Evolutionary conservation across 768 basidiomycete species (phyloP).

Genomic region (Pisolithus microcarpus): DNA sequence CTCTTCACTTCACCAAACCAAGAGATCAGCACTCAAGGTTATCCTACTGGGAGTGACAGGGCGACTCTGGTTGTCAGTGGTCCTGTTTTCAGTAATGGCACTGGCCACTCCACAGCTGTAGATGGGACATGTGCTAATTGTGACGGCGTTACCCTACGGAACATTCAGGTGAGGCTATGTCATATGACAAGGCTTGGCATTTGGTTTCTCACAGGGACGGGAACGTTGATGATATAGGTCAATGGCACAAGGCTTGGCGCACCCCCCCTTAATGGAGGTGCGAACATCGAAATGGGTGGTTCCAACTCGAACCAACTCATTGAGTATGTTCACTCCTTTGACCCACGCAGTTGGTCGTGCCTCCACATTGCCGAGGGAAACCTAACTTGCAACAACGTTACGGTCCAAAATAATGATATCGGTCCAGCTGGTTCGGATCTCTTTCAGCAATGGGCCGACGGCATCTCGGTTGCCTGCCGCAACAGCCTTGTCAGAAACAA

Average conservation of each 20-base stretch:
- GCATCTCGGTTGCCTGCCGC: slow-evolving; percentile 66
- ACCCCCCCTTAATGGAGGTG: slow-evolving; percentile 51
- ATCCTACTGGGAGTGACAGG: slow-evolving; percentile 59
- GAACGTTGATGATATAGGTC: slow-evolving; percentile 38
- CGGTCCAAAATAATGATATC: slow-evolving; percentile 76
- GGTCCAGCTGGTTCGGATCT: slow-evolving; percentile 65
- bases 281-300: slow-evolving; percentile 84
- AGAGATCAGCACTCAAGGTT: slow-evolving; percentile 76
- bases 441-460: slow-evolving; percentile 76
- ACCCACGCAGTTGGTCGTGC: slow-evolving; percentile 80
- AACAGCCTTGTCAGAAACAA: slow-evolving; percentile 61
- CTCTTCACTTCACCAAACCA: slow-evolving; percentile 60
- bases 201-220: neutral
- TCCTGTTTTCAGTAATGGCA: slow-evolving; percentile 44
- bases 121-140: slow-evolving; percentile 59
- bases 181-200: neutral
- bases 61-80: slow-evolving; percentile 69
- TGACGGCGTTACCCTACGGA: slow-evolving; percentile 53
- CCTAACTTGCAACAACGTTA: slow-evolving; percentile 53
- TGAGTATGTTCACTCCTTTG: slow-evolving; percentile 68
- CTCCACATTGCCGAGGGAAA: slow-evolving; percentile 70
- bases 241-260: slow-evolving; percentile 61
- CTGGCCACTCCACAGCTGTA: slow-evolving; percentile 67
- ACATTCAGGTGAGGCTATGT: slow-evolving; percentile 52
- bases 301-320: slow-evolving; percentile 63